These are phyloP conservation scores for Eucalyptus marginata DNA, from an alignment of 345 rosid genomes.

Conservation along the genomic window DNA sequence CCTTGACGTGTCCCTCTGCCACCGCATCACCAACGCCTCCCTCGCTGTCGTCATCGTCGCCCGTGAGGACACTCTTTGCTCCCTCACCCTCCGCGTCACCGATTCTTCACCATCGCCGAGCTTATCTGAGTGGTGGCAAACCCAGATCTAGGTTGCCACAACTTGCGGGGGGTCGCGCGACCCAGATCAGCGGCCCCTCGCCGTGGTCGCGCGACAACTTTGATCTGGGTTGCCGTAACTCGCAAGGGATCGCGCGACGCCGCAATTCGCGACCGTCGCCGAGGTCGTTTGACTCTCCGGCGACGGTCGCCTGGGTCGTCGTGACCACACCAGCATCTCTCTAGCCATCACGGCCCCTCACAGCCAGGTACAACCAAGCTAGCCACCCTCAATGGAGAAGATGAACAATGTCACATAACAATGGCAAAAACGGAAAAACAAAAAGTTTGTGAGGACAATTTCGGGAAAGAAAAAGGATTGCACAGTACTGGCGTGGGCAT, in stretches of 20 bases:
- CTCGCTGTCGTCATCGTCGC: accelerated
- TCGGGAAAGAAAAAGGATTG: accelerated
- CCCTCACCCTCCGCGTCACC: accelerated
- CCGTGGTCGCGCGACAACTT: accelerated
- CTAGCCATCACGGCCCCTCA: accelerated
- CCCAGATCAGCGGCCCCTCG: accelerated
- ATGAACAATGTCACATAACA: too few relatives aligned
- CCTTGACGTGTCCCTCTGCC: too few relatives aligned
- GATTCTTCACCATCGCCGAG: too few relatives aligned
- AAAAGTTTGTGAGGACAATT: too few relatives aligned
- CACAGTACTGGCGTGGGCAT: accelerated
- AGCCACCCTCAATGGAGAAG: too few relatives aligned
- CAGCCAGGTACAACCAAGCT: accelerated
- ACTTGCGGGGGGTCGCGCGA: accelerated
- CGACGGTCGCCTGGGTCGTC: accelerated
- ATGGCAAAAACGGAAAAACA: accelerated
- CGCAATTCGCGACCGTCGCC: accelerated
- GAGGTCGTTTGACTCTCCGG: accelerated
- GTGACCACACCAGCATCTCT: accelerated
- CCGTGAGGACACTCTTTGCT: too few relatives aligned
- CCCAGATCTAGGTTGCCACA: too few relatives aligned
- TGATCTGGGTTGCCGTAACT: too few relatives aligned
- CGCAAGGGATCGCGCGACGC: accelerated
- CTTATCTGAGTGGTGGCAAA: accelerated
- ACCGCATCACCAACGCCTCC: accelerated